A percentile compares a stretch with the other conserved stretches of the same genome.
These are phyloP conservation scores for Claviceps cyperi DNA, from an alignment of 2,329 filamentous ascomycete species.

Conservation along the genomic window DNA sequence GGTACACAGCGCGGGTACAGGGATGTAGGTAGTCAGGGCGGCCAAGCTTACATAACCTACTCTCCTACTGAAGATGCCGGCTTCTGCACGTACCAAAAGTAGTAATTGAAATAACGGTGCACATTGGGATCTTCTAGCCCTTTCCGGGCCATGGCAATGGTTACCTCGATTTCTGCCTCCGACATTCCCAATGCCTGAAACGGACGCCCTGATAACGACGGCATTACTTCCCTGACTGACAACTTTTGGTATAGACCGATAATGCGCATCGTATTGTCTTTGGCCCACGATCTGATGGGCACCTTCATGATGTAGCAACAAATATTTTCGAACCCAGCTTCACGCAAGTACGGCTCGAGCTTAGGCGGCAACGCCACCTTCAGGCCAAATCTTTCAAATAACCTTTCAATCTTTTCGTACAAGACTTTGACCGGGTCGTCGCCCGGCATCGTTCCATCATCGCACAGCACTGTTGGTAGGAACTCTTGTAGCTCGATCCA, in stretches of 20 bases:
- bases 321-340: conserved; percentile 11
- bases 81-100: conserved; percentile 25
- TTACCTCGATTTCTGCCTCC: conserved; percentile 15
- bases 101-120: conserved; percentile 22
- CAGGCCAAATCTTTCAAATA: conserved; percentile 9
- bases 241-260: conserved; percentile 25
- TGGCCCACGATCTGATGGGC: conserved; percentile 23
- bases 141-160: conserved; percentile 13
- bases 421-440: conserved; percentile 7
- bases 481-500: conserved; percentile 29
- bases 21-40: too few relatives aligned
- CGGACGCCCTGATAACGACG: conserved; percentile 21
- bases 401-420: conserved; percentile 6
- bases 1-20: too few relatives aligned
- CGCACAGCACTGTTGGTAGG: conserved; percentile 18
- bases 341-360: conserved; percentile 7
- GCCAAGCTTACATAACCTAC: not conserved
- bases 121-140: conserved; percentile 14
- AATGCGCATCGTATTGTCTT: conserved; percentile 18
- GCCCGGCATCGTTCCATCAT: conserved; percentile 18
- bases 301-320: conserved; percentile 23
- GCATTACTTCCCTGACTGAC: conserved; percentile 20
- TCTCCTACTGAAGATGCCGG: not conserved
- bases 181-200: conserved; percentile 17
- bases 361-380: conserved; percentile 8